Evolutionary conservation across 805 yeast species (phyloP), one percentile per base, ranked within the genome.

Genomic region (Saccharomyces jurei): DNA sequence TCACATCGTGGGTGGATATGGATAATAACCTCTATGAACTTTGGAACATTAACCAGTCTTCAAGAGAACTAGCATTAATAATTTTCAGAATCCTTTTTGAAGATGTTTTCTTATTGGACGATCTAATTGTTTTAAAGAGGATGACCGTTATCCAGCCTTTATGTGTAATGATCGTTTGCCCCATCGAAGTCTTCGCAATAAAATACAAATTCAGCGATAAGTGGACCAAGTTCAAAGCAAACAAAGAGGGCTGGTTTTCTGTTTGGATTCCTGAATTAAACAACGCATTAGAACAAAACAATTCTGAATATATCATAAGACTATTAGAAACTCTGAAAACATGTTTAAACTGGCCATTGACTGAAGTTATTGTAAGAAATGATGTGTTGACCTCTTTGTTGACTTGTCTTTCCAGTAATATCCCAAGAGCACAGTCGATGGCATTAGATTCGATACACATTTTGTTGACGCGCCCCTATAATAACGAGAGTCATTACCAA

Each of bases 381-480:
- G 82, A 87, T 51, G 77, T 89, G 8, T 76, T 89, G 60, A 76
- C 78, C 46, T 79, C 85, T 13, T 74, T 94, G 46, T 77, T 89
- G 55, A 71, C 71, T 55, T 78, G 88, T 31, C 73, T 89, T 52
- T 71, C 81, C 44, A 72, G 83, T 6, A 75, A 80, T 30, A 83
- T 85, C 62, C 80, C 84, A 47, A 80, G 81, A 58, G 80, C 92
- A 50, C 85, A 89, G 66, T 85, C 89, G 0, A 77, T 91, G 57
- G 90, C 97, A 0, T 82, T 91, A 49, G 99, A 94, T 67, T 89
- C 97, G 64, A 77, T 94, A 58, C 97, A 94, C 68, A 86, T 87
- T 41, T 74, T 94, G 22, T 86, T 91, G 71, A 89, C 96, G 1
- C 80, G 98, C 63, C 78, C 80, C 13, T 90, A 88, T 69, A 73